Base-by-base conservation (phyloP, 768 basidiomycete species). In the Cyclocybe aegerita region DNA sequence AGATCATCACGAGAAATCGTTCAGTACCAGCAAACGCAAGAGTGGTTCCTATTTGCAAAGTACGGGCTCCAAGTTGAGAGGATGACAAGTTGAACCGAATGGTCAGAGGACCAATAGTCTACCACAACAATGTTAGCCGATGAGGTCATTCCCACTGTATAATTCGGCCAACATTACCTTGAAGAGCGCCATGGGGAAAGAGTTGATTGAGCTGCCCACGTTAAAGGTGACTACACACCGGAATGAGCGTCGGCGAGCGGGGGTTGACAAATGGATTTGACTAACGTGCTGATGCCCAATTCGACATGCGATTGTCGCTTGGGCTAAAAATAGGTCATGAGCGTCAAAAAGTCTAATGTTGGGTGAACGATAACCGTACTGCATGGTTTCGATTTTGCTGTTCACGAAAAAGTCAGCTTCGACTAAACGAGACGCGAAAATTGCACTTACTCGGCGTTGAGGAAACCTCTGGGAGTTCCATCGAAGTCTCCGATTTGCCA, bases 401-500 rank as follows among this genome's bases (percentile, higher is more conserved):
- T 16, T 53, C 40, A 4, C 30, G 44, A 17, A 9, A 29, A 36
- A 35, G n/a, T 39, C 3, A 47, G 16, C 17, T 12, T n/a, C 4
- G n/a, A 3, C 14, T 9, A 5, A n/a, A 10, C 10, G 11, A 12
- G 11, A n/a, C 29, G 29, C 12, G 4, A 53, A 16, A 16, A 49
- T 34, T 9, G 41, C 8, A 63, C 66, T 30, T 44, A 69, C 69
- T 70, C 70, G 23, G 68, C 69, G 38, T 72, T 72, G 52, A 68
- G 46, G 56, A 72, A 70, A 9, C 70, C 70, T 44, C 64, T 51
- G 15, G 70, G 69, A 8, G 65, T 70, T 11, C 70, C 70, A 48
- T 72, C 70, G 43, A 62, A 65, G 44, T 72, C 70, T 9, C 70
- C 69, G 30, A 72, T 65, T 57, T 65, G 64, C 69, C 70, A 72